Base-by-base conservation (phyloP, 164 flowering plant species). In the Pachysandra terminalis region DNA sequence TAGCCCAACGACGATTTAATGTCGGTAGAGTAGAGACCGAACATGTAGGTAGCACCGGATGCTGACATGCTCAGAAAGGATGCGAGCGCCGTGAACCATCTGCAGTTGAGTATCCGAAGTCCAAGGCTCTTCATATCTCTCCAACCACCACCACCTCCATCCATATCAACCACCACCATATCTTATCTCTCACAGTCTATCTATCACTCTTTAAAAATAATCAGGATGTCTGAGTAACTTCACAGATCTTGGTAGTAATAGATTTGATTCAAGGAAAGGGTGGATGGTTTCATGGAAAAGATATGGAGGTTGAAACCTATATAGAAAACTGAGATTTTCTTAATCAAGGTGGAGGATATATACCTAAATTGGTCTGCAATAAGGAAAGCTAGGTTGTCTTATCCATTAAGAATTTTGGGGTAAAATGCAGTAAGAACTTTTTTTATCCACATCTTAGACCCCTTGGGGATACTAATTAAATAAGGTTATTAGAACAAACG, bases 21-120 rank as follows among this genome's bases (percentile, higher is more conserved):
- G 51, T 45, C 51, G 51, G 14, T 45, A 45, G 51, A 91, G 81
- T 89, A 91, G 22, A 84, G 68, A 63, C 87, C 79, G 54, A 86
- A 89, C 77, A 89, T 84, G 74, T 86, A 91, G 3, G 87, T 77
- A 0, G 87, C 81, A 0, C 95, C 95, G 21, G 86, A 68, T 3
- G 74, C 85, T 0, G 92, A 69, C 89, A 88, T 79, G 83, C 88
- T 88, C 16, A 83, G 65, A 40, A 84, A 63, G 0, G 85, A 80
- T 0, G 88, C 89, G 61, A 87, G 83, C n/a, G 86, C 93, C 90
- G 86, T n/a, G 88, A 70, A 52, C 94, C 90, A 87, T 19, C 89
- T 70, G 56, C 94, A 77, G 3, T 45, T 9, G 55, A 86, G 55
- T 0, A 80, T 67, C 1, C 74, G 83, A 25, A 59, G 61, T 10